These are phyloP conservation scores for Trichocomaceae sp. DNA, from an alignment of 2,329 filamentous ascomycete genomes.

Conservation along the genomic window DNA sequence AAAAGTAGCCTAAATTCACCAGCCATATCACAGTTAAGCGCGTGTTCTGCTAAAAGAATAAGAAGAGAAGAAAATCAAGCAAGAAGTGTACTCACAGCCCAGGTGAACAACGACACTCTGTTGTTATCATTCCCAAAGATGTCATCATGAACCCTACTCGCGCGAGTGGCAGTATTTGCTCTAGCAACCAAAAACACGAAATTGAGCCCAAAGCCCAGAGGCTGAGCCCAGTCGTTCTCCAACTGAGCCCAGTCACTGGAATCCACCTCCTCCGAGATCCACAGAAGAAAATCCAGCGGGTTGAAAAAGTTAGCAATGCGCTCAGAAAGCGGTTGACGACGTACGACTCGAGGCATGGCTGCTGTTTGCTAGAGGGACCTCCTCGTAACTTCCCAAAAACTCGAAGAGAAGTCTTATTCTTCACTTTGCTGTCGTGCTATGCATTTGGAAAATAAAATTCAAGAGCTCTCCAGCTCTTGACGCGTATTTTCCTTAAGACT, in stretches of 20 bases:
- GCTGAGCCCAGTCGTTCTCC: conserved; percentile 63
- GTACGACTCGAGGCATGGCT: conserved; percentile 71
- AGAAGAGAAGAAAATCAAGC: background rate
- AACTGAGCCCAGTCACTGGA: conserved; percentile 82
- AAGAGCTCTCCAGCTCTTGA: conserved; percentile 12
- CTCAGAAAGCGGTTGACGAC: conserved; percentile 70
- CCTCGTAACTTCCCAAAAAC: background rate
- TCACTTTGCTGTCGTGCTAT: background rate
- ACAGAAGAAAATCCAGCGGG: conserved; percentile 81
- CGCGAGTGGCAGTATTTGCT: conserved; percentile 59
- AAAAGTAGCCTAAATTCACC: conserved; percentile 52
- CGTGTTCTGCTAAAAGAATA: background rate
- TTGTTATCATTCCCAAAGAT: conserved; percentile 67
- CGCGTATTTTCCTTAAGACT: background rate
- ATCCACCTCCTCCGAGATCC: conserved; percentile 87
- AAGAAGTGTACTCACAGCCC: conserved; percentile 47
- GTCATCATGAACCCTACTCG: conserved; percentile 58
- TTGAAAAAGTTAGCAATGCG: conserved; percentile 76
- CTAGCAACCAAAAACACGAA: conserved; percentile 73
- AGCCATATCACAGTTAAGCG: background rate
- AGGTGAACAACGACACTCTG: conserved; percentile 59
- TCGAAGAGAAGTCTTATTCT: background rate
- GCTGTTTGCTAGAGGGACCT: conserved; percentile 25
- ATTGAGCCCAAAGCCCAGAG: conserved; percentile 71
- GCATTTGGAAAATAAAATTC: conserved; percentile 4